Percentiles rank a stretch among this genome's conserved stretches.
These are phyloP conservation scores for Pseudocercospora fijiensis DNA, from an alignment of 2,329 filamentous ascomycete species.

Conservation along the genomic window DNA sequence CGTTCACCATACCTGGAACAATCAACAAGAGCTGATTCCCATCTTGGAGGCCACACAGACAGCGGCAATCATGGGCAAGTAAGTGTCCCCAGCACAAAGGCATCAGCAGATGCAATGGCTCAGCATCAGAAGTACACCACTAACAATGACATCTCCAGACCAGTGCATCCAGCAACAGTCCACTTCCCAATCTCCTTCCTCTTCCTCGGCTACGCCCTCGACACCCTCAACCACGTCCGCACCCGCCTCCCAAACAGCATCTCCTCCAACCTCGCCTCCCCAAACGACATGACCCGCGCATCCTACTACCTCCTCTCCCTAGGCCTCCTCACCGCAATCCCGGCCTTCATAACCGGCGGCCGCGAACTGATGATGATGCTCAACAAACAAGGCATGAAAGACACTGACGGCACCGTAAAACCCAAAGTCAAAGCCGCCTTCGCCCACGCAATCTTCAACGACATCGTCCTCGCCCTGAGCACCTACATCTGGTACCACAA, in stretches of 20 bases:
- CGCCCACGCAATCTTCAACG: constrained; percentile 46
- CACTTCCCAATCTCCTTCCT: constrained; percentile 52
- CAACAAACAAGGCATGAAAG: constrained; percentile 45
- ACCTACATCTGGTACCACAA: constrained; percentile 46
- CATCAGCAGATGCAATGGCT: neutral
- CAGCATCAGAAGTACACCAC: neutral
- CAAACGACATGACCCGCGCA: constrained; percentile 41
- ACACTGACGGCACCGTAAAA: constrained; percentile 38
- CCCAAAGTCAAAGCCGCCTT: constrained; percentile 46
- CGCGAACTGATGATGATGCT: constrained; percentile 45
- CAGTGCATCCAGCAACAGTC: constrained; percentile 48
- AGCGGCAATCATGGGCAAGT: constrained; percentile 21
- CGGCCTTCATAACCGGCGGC: constrained; percentile 37
- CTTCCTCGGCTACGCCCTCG: constrained; percentile 44
- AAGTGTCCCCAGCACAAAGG: neutral
- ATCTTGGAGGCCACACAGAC: neutral
- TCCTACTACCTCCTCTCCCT: constrained; percentile 49
- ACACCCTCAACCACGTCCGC: constrained; percentile 41
- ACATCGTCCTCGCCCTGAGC: constrained; percentile 42
- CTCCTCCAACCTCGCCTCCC: constrained; percentile 37
- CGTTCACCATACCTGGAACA: neutral
- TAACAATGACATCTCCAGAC: constrained; percentile 33
- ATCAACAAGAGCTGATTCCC: neutral
- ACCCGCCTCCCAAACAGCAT: constrained; percentile 34
- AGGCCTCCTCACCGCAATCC: constrained; percentile 39